Evolutionary conservation across 352 stramenopile species (phyloP).

Genomic region (Pythium insidiosum): DNA sequence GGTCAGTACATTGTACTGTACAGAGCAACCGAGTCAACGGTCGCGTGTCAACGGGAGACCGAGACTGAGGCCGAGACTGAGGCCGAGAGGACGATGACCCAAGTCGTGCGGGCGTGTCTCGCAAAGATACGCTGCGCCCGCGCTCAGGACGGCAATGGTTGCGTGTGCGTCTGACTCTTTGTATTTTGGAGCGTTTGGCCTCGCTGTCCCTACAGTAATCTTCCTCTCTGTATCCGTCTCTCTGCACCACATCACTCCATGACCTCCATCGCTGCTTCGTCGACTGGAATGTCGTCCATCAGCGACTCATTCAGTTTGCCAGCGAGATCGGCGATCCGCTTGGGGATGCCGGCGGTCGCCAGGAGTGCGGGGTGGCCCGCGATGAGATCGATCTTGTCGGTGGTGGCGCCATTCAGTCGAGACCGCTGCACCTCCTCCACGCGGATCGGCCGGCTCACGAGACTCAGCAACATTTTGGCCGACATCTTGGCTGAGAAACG

Average conservation of each 20-base stretch:
- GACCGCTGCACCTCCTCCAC: constrained; percentile 55
- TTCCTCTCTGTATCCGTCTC: too few relatives aligned
- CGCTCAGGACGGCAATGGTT: too few relatives aligned
- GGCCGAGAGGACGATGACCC: too few relatives aligned
- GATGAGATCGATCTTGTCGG: constrained; percentile 66
- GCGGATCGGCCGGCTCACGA: constrained; percentile 65
- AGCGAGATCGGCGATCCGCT: constrained; percentile 62
- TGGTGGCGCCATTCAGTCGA: constrained; percentile 16
- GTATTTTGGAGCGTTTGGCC: too few relatives aligned
- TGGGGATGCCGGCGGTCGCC: constrained; percentile 52
- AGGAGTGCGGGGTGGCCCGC: constrained; percentile 57
- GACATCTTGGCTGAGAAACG: constrained; percentile 64
- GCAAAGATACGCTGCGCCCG: too few relatives aligned
- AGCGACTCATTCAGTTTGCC: constrained; percentile 53
- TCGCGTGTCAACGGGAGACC: too few relatives aligned
- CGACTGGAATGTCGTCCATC: constrained; percentile 51
- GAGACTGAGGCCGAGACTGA: too few relatives aligned
- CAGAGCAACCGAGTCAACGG: too few relatives aligned
- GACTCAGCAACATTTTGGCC: constrained; percentile 66
- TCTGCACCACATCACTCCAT: constrained; percentile 10
- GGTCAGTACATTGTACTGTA: too few relatives aligned
- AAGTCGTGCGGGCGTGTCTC: too few relatives aligned
- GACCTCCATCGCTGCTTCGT: constrained; percentile 5
- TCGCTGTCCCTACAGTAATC: too few relatives aligned
- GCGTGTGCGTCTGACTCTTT: too few relatives aligned